A percentile compares a stretch with the other conserved stretches of the same genome.
These are phyloP conservation scores for Suillus variegatus DNA, from an alignment of 768 basidiomycete genomes.

Conservation along the genomic window DNA sequence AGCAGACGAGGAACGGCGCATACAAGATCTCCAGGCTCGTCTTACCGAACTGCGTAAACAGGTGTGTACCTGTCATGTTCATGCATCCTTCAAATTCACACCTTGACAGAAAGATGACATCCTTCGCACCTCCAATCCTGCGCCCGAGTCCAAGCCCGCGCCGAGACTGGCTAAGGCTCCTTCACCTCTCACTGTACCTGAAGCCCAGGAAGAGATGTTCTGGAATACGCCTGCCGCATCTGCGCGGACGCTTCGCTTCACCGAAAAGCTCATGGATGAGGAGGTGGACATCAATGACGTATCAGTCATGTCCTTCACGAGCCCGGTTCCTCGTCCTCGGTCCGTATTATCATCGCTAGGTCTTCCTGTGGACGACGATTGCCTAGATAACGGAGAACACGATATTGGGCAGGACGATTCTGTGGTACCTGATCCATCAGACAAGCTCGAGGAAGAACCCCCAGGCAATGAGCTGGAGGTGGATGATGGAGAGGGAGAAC, in stretches of 20 bases:
- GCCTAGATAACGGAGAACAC: background rate
- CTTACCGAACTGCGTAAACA: constrained; percentile 42
- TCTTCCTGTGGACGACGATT: background rate
- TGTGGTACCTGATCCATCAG: background rate
- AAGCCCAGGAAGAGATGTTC: constrained; percentile 55
- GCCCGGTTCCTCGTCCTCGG: constrained; percentile 38
- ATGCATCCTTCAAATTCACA: background rate
- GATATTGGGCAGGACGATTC: background rate
- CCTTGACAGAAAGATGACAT: constrained; percentile 28
- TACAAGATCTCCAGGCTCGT: constrained; percentile 43
- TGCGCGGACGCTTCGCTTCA: constrained; percentile 62
- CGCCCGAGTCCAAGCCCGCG: constrained; percentile 17
- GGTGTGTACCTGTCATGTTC: constrained; percentile 29
- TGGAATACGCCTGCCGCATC: constrained; percentile 60
- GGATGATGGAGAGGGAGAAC: constrained; percentile 28
- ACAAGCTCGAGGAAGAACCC: background rate
- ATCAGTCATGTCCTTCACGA: constrained; percentile 47
- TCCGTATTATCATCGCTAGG: constrained; percentile 30
- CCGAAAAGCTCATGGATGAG: constrained; percentile 64
- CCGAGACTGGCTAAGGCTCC: constrained; percentile 17
- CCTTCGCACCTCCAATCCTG: constrained; percentile 24
- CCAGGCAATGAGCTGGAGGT: constrained; percentile 4
- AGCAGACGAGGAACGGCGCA: constrained; percentile 42
- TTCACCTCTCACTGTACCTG: constrained; percentile 23
- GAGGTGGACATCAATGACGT: constrained; percentile 57